Conservation (phyloP, 2,329 filamentous ascomycete species). For the Penicillium sp. region DNA sequence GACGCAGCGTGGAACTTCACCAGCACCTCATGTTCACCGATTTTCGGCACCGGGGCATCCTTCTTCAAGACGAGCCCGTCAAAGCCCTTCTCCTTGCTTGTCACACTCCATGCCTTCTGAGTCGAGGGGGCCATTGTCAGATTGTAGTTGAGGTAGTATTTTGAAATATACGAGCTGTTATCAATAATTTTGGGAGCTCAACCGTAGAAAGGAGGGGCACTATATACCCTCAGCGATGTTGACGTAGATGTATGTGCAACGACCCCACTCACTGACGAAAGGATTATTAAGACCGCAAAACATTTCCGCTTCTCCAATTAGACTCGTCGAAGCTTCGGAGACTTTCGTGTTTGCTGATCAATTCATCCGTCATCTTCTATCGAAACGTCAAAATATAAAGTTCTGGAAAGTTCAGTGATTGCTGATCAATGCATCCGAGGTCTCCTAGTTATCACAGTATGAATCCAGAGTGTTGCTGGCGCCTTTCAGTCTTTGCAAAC, state of each 20-base stretch:
- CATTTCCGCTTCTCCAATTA: neutral
- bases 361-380: neutral
- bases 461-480: too few species aligned
- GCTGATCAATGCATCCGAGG: neutral
- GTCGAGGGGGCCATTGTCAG: constrained; percentile 24
- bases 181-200: neutral
- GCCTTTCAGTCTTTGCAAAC: too few species aligned
- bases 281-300: constrained; percentile 5
- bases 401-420: neutral
- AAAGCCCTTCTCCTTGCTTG: constrained; percentile 52
- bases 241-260: constrained; percentile 2
- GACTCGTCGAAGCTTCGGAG: neutral
- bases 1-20: constrained; percentile 57
- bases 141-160: neutral
- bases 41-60: constrained; percentile 52
- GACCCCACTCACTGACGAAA: constrained; percentile 10
- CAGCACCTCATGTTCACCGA: constrained; percentile 67
- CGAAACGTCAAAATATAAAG: neutral
- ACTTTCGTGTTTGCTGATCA: neutral
- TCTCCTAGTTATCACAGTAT: too few species aligned
- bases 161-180: neutral
- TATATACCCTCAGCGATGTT: neutral
- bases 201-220: neutral
- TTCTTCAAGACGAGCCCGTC: constrained; percentile 54
- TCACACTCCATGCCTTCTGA: constrained; percentile 54